Percentiles rank a stretch among this genome's conserved stretches.
These are phyloP conservation scores for Phytophthora hibernalis DNA, from an alignment of 352 stramenopile species.

Conservation along the genomic window DNA sequence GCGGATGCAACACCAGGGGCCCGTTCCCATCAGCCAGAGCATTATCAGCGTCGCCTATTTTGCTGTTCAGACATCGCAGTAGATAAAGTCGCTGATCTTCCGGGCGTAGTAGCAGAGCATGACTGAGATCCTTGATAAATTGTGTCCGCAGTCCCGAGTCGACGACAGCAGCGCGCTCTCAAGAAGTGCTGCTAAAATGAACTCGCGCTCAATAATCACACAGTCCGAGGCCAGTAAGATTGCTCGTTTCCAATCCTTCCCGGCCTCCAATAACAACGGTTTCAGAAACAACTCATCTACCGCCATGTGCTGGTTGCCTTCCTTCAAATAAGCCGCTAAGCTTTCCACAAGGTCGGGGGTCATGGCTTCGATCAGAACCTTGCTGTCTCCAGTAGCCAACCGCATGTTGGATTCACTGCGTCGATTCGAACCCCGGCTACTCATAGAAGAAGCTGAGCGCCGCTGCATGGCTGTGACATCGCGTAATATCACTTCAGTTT, in stretches of 20 bases:
- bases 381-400: conserved; percentile 12
- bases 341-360: conserved; percentile 50
- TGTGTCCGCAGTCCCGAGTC: conserved; percentile 80
- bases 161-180: conserved; percentile 72
- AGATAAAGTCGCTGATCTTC: conserved; percentile 68
- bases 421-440: conserved; percentile 15
- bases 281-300: conserved; percentile 69
- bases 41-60: conserved; percentile 60
- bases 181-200: conserved; percentile 61
- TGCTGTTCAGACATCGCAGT: conserved; percentile 63
- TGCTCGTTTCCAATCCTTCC: conserved; percentile 72
- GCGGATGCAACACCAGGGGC: conserved; percentile 64
- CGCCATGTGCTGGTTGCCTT: conserved; percentile 64
- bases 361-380: conserved; percentile 56
- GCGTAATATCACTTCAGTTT: conserved; percentile 55
- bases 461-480: conserved; percentile 56
- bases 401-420: conserved; percentile 6
- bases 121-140: conserved; percentile 69
- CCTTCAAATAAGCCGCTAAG: conserved; percentile 55
- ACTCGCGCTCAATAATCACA: conserved; percentile 72
- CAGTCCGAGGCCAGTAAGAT: conserved; percentile 78
- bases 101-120: conserved; percentile 54
- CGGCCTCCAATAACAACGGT: conserved; percentile 57
- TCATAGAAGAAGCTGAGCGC: conserved; percentile 24
- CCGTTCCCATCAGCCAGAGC: conserved; percentile 67